Evolutionary conservation across 2,329 filamentous ascomycete species (phyloP).

Genomic region (Aureobasidium pullulans): DNA sequence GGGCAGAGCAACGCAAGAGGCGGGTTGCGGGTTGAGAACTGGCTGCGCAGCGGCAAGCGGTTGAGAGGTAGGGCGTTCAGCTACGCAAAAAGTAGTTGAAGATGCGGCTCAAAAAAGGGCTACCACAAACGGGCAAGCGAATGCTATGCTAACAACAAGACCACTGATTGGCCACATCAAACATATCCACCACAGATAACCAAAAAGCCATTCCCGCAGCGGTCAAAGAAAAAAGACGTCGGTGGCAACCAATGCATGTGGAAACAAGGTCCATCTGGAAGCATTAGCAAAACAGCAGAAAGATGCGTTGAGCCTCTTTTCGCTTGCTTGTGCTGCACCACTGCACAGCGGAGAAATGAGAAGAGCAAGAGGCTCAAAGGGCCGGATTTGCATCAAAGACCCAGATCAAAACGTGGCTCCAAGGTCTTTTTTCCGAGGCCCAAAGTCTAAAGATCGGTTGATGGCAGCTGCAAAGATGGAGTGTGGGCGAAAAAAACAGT

Average conservation of each 20-base stretch:
- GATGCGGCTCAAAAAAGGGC: slow-evolving; percentile 8
- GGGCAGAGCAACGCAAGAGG: background rate
- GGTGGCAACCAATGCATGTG: slow-evolving; percentile 4
- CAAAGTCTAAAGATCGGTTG: no score
- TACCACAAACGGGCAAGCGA: background rate
- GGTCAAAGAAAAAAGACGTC: slow-evolving; percentile 1
- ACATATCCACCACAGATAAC: background rate
- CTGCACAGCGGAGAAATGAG: no score
- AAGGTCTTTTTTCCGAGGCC: no score
- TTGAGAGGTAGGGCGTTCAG: background rate
- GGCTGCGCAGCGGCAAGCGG: background rate
- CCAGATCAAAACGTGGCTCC: no score
- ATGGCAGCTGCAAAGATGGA: no score
- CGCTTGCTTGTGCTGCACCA: background rate
- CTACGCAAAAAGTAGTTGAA: background rate
- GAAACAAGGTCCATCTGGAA: background rate
- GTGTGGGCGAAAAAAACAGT: no score
- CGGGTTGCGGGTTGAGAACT: slow-evolving; percentile 4
- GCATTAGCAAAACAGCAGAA: no score
- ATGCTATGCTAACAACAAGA: background rate
- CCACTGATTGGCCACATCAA: background rate
- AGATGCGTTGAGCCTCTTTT: background rate
- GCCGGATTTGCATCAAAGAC: no score
- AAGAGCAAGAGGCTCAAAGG: no score
- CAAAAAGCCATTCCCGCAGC: background rate